These are phyloP conservation scores for Cnidoscolus chayamansa DNA, from an alignment of 441 rosid genomes.

Conservation along the genomic window DNA sequence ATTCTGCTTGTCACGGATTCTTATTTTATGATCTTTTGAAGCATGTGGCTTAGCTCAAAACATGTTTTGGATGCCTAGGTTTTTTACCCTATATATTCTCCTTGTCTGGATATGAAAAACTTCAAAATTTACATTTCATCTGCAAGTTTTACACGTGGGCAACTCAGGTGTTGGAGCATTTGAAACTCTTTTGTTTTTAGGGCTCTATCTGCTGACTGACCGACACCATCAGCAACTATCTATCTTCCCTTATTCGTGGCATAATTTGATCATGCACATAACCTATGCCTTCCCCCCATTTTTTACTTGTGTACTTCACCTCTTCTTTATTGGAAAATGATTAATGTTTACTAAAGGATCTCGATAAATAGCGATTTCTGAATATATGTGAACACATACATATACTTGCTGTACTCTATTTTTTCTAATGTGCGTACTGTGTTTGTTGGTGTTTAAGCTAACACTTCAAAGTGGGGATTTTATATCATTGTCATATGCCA, in stretches of 20 bases:
- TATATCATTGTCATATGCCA: background rate
- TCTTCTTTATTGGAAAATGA: background rate
- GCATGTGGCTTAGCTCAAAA: background rate
- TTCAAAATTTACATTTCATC: background rate
- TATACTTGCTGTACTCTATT: too few species aligned
- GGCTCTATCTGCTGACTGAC: slow-evolving; percentile 18
- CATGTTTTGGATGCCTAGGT: background rate
- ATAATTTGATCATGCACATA: slow-evolving; percentile 16
- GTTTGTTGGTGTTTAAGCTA: too few species aligned
- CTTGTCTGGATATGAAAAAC: background rate
- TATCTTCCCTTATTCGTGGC: slow-evolving; percentile 3
- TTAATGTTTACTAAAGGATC: too few species aligned
- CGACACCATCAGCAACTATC: slow-evolving; percentile 13
- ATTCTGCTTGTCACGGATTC: slow-evolving; percentile 31
- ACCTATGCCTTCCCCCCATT: background rate
- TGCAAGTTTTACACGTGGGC: too few species aligned
- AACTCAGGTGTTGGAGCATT: too few species aligned
- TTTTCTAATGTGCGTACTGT: too few species aligned
- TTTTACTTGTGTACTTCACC: background rate
- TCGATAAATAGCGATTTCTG: too few species aligned
- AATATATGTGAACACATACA: too few species aligned
- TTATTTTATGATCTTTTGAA: slow-evolving; percentile 17
- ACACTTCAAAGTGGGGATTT: background rate
- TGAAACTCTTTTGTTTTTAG: slow-evolving; percentile 17
- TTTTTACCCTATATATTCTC: slow-evolving; percentile 1